phyloP scores from a whole-genome alignment of 306 rosid species.

The Cercis canadensis region DNA sequence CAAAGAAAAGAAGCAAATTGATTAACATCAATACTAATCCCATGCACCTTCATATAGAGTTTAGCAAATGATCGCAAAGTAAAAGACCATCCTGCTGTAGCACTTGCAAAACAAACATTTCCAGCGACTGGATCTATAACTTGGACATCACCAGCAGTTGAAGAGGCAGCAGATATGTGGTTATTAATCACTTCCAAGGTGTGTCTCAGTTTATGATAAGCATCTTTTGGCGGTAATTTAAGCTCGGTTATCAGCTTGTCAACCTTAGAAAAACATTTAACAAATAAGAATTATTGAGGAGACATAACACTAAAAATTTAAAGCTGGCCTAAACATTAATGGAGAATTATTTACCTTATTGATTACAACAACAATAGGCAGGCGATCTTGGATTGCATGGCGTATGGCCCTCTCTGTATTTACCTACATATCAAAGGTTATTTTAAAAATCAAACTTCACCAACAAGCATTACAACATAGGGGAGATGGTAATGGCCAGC shows the following conservation, averaged over 20 bases:
- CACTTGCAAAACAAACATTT: conserved; percentile 96
- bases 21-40: conserved; percentile 75
- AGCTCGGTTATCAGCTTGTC: conserved; percentile 97
- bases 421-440: conserved; percentile 57
- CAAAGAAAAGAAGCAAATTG: conserved; percentile 92
- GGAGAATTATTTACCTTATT: conserved; percentile 66
- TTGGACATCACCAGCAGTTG: conserved; percentile 90
- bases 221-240: conserved; percentile 93
- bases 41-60: conserved; percentile 85
- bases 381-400: conserved; percentile 91
- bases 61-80: conserved; percentile 92
- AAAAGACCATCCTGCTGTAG: conserved; percentile 97
- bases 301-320: conserved; percentile 1
- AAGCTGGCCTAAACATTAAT: not conserved
- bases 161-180: conserved; percentile 85
- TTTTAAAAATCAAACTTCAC: conserved; percentile 24
- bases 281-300: conserved; percentile 24
- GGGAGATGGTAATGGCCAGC: not conserved
- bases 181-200: conserved; percentile 88
- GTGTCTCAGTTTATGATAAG: conserved; percentile 91
- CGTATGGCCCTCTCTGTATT: conserved; percentile 98
- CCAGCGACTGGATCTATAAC: conserved; percentile 90
- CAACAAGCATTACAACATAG: conserved; percentile 6
- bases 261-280: conserved; percentile 57
- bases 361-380: conserved; percentile 91